Evolutionary conservation across 345 rosid species (phyloP).

Genomic region (Salix arbutifolia): DNA sequence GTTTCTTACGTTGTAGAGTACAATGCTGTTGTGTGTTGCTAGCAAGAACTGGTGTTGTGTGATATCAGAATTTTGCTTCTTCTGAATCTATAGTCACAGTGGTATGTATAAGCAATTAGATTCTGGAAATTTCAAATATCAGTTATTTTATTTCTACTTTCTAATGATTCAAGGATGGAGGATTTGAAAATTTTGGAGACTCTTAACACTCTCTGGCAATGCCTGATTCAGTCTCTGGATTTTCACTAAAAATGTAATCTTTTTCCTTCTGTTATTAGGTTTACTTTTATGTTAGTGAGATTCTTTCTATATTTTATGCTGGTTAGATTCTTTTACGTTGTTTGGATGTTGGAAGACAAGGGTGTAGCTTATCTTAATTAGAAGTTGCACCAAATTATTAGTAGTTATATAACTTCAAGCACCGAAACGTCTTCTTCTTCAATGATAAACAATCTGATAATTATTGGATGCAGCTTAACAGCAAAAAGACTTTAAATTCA

Average conservation of each 20-base stretch:
- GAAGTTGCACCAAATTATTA: conserved; percentile 27
- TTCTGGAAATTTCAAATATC: too few relatives aligned
- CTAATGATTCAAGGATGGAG: too few relatives aligned
- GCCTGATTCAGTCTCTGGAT: neutral
- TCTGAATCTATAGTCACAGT: neutral
- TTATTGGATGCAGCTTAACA: conserved; percentile 47
- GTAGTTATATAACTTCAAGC: neutral
- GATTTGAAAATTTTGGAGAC: too few relatives aligned
- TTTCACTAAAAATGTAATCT: neutral
- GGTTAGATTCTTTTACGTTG: neutral
- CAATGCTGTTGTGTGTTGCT: neutral
- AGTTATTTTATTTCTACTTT: too few relatives aligned
- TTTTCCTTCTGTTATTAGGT: neutral
- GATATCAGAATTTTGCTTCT: neutral
- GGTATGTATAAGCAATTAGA: too few relatives aligned
- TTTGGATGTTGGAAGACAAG: conserved; percentile 11
- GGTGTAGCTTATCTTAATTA: conserved; percentile 12
- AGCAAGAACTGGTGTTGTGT: too few relatives aligned
- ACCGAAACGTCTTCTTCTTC: neutral
- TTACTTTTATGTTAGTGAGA: neutral
- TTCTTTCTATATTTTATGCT: neutral
- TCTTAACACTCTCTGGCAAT: neutral
- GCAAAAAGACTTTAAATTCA: conserved; percentile 45
- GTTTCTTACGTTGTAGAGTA: neutral
- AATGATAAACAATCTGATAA: neutral